A percentile compares a stretch with the other conserved stretches of the same genome.
Conservation (phyloP, 352 stramenopile genomes). For the Globisporangium heterothallicum region DNA sequence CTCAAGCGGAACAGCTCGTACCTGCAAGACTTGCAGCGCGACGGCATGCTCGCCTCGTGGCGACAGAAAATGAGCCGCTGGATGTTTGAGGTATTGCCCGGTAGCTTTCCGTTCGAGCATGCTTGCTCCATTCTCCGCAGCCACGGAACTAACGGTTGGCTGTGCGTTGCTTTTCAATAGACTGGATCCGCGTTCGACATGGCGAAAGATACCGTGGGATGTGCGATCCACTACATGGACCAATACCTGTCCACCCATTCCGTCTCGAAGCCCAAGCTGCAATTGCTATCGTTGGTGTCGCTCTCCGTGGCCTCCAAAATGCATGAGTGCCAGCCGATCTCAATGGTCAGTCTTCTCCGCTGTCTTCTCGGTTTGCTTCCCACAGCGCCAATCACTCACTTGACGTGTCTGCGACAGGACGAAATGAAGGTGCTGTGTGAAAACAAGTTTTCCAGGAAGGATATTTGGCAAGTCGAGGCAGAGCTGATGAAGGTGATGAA, state of each 20-base stretch:
- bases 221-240: slow-evolving; percentile 11
- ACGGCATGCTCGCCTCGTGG: slow-evolving; percentile 41
- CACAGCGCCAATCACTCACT: not conserved
- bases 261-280: slow-evolving; percentile 12
- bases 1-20: slow-evolving; percentile 14
- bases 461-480: slow-evolving; percentile 32
- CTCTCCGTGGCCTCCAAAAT: slow-evolving; percentile 14
- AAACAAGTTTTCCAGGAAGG: slow-evolving; percentile 34
- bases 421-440: slow-evolving; percentile 45
- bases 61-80: slow-evolving; percentile 38
- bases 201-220: slow-evolving; percentile 13
- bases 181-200: slow-evolving; percentile 13
- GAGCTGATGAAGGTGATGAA: slow-evolving; percentile 25
- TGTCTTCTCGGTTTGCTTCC: not conserved
- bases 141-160: not conserved
- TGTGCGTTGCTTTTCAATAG: not conserved
- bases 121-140: not conserved
- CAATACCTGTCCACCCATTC: slow-evolving; percentile 10
- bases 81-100: slow-evolving; percentile 57
- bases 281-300: slow-evolving; percentile 11
- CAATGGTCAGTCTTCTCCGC: slow-evolving; percentile 5
- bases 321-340: slow-evolving; percentile 12
- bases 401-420: slow-evolving; percentile 18
- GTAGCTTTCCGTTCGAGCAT: not conserved
- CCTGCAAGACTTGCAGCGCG: slow-evolving; percentile 23